Evolutionary conservation across 208 protist species (phyloP).

Genomic region (Trypanosoma boissoni): DNA sequence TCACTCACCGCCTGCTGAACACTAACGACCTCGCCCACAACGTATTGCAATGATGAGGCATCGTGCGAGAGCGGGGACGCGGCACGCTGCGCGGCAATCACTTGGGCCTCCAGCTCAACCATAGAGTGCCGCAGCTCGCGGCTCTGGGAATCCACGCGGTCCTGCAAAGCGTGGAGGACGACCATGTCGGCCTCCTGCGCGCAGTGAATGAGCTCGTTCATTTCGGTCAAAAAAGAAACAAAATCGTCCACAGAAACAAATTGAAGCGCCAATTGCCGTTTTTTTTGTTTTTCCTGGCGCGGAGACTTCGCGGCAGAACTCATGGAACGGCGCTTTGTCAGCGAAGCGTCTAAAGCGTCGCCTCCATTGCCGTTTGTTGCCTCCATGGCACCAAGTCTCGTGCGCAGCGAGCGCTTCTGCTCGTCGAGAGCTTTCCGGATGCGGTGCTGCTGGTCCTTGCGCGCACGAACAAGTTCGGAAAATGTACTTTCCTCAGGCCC

Average conservation of each 20-base stretch:
- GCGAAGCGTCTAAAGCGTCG: neutral
- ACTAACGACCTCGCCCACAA: constrained; percentile 8
- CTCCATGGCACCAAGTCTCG: constrained; percentile 14
- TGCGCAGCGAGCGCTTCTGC: constrained; percentile 21
- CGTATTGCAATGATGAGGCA: neutral
- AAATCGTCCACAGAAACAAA: constrained; percentile 10
- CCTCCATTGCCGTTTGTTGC: neutral
- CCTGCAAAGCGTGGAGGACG: constrained; percentile 12
- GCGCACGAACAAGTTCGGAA: constrained; percentile 16
- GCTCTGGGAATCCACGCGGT: constrained; percentile 16
- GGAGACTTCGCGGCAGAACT: too few species aligned
- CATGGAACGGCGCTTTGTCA: neutral
- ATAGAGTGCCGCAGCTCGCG: constrained; percentile 10
- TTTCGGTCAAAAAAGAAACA: constrained; percentile 22
- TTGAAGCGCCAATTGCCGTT: neutral
- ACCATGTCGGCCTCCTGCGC: constrained; percentile 19
- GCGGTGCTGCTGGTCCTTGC: constrained; percentile 19
- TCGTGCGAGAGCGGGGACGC: neutral
- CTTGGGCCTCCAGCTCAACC: constrained; percentile 9
- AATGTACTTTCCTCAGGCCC: neutral
- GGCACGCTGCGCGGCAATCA: constrained; percentile 8
- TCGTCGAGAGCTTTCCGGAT: constrained; percentile 16
- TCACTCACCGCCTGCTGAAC: neutral
- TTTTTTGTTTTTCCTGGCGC: neutral
- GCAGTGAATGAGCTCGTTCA: constrained; percentile 21